These are phyloP conservation scores for Drechslera avenae DNA, from an alignment of 2,329 filamentous ascomycete genomes.

Conservation along the genomic window DNA sequence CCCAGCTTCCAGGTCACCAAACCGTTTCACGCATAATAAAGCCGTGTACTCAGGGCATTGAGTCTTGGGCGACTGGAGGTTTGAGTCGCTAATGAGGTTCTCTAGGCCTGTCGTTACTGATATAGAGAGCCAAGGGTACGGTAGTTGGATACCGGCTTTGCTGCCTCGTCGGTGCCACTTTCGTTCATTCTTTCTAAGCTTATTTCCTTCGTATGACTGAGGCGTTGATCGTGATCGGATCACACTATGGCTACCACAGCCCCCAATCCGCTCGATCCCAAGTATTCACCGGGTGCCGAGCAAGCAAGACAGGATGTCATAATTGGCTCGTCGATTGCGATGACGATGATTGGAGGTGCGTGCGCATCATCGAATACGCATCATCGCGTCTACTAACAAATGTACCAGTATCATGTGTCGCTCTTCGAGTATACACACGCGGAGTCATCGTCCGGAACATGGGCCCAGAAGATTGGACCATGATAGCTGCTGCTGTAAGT, in stretches of 20 bases:
- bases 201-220: neutral
- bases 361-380: neutral
- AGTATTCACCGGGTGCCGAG: conserved; percentile 18
- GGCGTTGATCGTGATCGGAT: neutral
- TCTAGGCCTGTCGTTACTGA: neutral
- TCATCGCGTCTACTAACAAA: conserved; percentile 1
- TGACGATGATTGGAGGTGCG: conserved; percentile 31
- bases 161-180: neutral
- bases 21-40: conserved; percentile 23
- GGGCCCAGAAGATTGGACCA: conserved; percentile 39
- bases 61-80: neutral
- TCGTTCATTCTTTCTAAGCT: neutral
- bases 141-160: neutral
- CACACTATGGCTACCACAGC: conserved; percentile 14
- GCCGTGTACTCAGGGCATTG: conserved; percentile 13
- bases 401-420: conserved; percentile 32
- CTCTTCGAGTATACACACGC: conserved; percentile 30
- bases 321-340: conserved; percentile 26
- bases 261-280: conserved; percentile 12
- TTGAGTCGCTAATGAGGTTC: neutral
- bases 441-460: conserved; percentile 28
- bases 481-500: conserved; percentile 35
- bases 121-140: conserved; percentile 7
- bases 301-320: conserved; percentile 23
- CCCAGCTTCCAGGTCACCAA: conserved; percentile 2